A percentile compares a stretch with the other conserved stretches of the same genome.
Evolutionary conservation across 371 early-diverging fungal species (phyloP).

Genomic region (Haplosporangium sp.): DNA sequence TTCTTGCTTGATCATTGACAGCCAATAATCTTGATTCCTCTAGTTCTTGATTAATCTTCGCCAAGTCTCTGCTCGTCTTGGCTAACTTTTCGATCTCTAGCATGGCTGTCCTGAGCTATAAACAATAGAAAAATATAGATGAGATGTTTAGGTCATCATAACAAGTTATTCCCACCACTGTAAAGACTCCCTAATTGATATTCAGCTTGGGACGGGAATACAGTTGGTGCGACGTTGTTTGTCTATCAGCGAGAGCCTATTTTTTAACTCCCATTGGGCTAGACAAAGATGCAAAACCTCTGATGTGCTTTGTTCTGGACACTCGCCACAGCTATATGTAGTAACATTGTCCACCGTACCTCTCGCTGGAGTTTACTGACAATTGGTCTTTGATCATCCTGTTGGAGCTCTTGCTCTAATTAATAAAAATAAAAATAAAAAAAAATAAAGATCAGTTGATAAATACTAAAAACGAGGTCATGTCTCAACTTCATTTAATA

Average conservation of each 20-base stretch:
- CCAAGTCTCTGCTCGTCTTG: constrained; percentile 43
- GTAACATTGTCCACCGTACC: constrained; percentile 20
- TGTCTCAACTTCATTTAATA: constrained; percentile 4
- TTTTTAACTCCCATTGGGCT: background rate
- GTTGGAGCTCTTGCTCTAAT: constrained; percentile 38
- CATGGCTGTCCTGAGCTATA: constrained; percentile 43
- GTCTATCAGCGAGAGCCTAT: constrained; percentile 8
- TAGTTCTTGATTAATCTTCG: constrained; percentile 43
- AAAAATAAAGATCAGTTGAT: background rate
- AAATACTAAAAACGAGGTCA: background rate
- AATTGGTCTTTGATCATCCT: constrained; percentile 48
- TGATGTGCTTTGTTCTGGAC: background rate
- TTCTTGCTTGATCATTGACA: constrained; percentile 47
- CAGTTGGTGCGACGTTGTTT: background rate
- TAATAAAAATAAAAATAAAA: background rate
- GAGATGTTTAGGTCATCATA: background rate
- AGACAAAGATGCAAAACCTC: background rate
- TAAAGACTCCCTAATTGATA: background rate
- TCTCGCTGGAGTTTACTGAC: constrained; percentile 55
- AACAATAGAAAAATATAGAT: background rate
- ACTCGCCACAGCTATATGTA: background rate
- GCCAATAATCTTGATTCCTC: constrained; percentile 40
- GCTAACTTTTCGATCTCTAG: constrained; percentile 50
- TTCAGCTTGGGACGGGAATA: background rate
- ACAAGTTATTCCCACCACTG: background rate